Conservation (phyloP, 768 basidiomycete species). For the Sutorius australiensis region DNA sequence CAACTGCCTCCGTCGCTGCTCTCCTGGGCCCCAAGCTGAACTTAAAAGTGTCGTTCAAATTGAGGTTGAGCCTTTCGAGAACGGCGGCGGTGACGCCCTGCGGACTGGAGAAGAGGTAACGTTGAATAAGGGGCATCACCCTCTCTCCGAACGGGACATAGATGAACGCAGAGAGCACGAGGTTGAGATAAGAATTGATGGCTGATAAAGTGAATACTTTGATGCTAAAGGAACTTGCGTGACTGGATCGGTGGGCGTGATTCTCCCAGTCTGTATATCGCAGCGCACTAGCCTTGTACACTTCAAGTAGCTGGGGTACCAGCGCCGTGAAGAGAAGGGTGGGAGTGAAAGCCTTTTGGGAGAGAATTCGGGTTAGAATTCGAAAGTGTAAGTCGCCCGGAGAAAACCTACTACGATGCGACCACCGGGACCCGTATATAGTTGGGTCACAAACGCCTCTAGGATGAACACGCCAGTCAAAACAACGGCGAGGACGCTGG, state of each 20-base stretch:
- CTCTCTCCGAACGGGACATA: slow-evolving; percentile 92
- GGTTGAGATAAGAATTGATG: slow-evolving; percentile 86
- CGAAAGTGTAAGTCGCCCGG: too few relatives aligned
- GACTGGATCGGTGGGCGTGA: slow-evolving; percentile 73
- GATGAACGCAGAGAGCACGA: slow-evolving; percentile 91
- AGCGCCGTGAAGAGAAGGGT: slow-evolving; percentile 79
- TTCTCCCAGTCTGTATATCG: slow-evolving; percentile 88
- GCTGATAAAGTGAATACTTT: slow-evolving; percentile 89
- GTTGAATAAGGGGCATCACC: slow-evolving; percentile 60
- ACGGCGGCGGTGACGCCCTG: slow-evolving; percentile 10
- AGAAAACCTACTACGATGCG: slow-evolving; percentile 61
- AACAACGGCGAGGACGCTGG: slow-evolving; percentile 60
- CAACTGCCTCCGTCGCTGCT: slow-evolving; percentile 6
- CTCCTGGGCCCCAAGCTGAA: slow-evolving; percentile 26
- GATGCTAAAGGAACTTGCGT: slow-evolving; percentile 76
- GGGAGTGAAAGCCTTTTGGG: slow-evolving; percentile 70
- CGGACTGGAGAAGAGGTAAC: slow-evolving; percentile 24
- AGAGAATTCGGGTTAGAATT: background rate
- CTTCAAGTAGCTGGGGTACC: slow-evolving; percentile 72
- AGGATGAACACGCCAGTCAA: slow-evolving; percentile 81
- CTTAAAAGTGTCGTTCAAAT: slow-evolving; percentile 26
- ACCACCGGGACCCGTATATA: slow-evolving; percentile 87
- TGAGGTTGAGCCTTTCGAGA: slow-evolving; percentile 23
- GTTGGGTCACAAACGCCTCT: slow-evolving; percentile 84
- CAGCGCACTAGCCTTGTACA: slow-evolving; percentile 67